Evolutionary conservation across 1,139 yeast species (phyloP).

Genomic region (Candida frijolesensis): DNA sequence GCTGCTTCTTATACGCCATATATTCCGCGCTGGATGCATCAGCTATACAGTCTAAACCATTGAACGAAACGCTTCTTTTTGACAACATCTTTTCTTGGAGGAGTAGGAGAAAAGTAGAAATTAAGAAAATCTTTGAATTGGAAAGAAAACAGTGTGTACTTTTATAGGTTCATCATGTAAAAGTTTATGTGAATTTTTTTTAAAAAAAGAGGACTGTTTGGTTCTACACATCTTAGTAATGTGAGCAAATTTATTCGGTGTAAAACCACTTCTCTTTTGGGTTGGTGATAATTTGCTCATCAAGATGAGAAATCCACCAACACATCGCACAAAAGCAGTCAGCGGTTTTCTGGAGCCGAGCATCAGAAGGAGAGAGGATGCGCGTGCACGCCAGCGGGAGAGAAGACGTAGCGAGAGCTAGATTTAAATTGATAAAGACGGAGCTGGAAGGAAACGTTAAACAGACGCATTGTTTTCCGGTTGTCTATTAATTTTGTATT

Average conservation of each 20-base stretch:
- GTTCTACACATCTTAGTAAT: neutral
- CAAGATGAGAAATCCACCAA: neutral
- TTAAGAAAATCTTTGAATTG: too few relatives aligned
- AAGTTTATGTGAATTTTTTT: neutral
- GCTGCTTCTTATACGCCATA: slow-evolving; percentile 22
- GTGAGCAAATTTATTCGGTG: slow-evolving; percentile 7
- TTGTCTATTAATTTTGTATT: too few relatives aligned
- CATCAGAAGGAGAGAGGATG: too few relatives aligned
- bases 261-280: neutral
- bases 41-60: slow-evolving; percentile 51
- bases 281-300: slow-evolving; percentile 8
- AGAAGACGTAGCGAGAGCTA: too few relatives aligned
- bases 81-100: neutral
- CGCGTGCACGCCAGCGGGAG: too few relatives aligned
- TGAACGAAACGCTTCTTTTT: slow-evolving; percentile 23
- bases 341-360: too few relatives aligned
- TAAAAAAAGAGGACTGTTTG: neutral
- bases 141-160: too few relatives aligned
- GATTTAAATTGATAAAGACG: too few relatives aligned
- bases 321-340: too few relatives aligned
- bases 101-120: neutral
- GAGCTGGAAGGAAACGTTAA: too few relatives aligned
- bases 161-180: too few relatives aligned
- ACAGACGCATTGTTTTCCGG: too few relatives aligned
- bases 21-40: slow-evolving; percentile 36